phyloP scores from a whole-genome alignment of 495 filamentous ascomycete genomes.

The Evernia prunastri region DNA sequence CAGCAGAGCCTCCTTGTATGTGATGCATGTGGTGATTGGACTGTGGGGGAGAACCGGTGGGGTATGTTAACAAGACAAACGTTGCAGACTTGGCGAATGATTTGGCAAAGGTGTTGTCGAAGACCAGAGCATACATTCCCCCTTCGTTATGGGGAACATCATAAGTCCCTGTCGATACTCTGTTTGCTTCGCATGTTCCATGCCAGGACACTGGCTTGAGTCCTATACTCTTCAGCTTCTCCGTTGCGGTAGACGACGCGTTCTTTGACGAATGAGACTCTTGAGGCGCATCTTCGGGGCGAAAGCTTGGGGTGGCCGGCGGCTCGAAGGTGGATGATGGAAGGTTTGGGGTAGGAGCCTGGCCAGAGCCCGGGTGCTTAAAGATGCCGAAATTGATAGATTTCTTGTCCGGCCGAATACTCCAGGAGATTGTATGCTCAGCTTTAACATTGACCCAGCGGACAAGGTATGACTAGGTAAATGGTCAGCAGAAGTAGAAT shows the following conservation, averaged over 20 bases:
- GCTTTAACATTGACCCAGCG: constrained; percentile 91
- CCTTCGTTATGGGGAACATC: constrained; percentile 65
- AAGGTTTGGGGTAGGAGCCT: constrained; percentile 42
- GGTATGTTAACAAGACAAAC: constrained; percentile 89
- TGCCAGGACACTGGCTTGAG: constrained; percentile 82
- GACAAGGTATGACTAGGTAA: constrained; percentile 80
- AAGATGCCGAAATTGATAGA: constrained; percentile 97
- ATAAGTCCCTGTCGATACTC: constrained; percentile 85
- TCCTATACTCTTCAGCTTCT: constrained; percentile 78
- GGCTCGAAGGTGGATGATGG: constrained; percentile 45
- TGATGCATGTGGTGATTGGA: constrained; percentile 62
- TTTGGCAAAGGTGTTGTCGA: constrained; percentile 98
- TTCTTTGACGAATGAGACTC: constrained; percentile 43
- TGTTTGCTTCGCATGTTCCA: constrained; percentile 93
- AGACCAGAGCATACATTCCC: constrained; percentile 93
- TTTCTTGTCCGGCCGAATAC: constrained; percentile 89
- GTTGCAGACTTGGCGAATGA: constrained; percentile 90
- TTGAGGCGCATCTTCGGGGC: constrained; percentile 37
- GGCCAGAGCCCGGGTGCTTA: constrained; percentile 78
- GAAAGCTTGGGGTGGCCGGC: constrained; percentile 33
- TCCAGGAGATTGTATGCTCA: constrained; percentile 93
- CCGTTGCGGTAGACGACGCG: constrained; percentile 56
- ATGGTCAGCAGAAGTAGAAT: not conserved
- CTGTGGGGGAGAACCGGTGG: constrained; percentile 74
- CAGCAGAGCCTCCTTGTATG: constrained; percentile 22